A percentile compares a stretch with the other conserved stretches of the same genome.
phyloP scores from a whole-genome alignment of 441 rosid species.

The Kokia cookei region DNA sequence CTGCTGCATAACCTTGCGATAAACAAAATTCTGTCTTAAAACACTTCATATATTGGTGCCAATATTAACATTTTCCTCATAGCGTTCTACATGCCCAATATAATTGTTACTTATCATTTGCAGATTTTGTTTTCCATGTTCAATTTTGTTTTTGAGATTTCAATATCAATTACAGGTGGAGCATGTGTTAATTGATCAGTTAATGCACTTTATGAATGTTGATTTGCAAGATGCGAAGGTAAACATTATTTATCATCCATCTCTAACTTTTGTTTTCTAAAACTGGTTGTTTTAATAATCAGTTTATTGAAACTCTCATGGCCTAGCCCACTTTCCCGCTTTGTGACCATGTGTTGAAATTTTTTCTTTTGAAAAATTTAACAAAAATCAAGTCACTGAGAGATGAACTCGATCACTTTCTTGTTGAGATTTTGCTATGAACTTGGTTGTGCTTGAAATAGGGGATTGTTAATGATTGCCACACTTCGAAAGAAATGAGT shows the following conservation, averaged over 20 bases:
- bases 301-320: constrained; percentile 2
- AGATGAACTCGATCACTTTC: background rate
- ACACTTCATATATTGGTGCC: background rate
- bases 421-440: background rate
- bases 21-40: background rate
- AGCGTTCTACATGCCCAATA: background rate
- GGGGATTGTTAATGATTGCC: background rate
- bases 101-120: background rate
- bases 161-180: constrained; percentile 49
- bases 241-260: background rate
- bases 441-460: background rate
- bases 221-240: constrained; percentile 86
- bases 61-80: background rate
- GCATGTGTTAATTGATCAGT: constrained; percentile 70
- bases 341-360: background rate
- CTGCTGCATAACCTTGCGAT: background rate
- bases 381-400: background rate
- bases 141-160: constrained; percentile 6
- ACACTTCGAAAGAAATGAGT: background rate
- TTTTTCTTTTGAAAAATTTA: background rate
- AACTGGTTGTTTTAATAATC: background rate
- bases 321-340: background rate
- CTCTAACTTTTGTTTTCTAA: background rate
- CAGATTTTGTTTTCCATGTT: constrained; percentile 2
- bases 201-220: constrained; percentile 55